Evolutionary conservation across 768 basidiomycete genomes (phyloP).

Genomic region (Lyophyllum semitale): DNA sequence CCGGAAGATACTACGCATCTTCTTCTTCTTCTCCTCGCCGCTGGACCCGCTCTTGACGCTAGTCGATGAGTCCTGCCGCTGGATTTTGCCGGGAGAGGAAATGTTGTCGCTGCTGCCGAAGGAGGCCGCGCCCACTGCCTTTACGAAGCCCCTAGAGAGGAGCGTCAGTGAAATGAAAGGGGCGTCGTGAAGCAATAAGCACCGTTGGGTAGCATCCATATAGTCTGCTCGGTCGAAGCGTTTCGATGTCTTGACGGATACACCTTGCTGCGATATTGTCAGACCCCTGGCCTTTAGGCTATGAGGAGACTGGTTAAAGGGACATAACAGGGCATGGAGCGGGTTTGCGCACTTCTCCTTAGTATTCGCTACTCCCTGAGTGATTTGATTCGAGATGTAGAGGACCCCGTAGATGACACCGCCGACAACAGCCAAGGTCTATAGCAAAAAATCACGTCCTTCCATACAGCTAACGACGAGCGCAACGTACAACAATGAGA

Average conservation of each 20-base stretch:
- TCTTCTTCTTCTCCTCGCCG: constrained; percentile 4
- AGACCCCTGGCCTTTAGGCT: constrained; percentile 63
- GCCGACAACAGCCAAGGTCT: constrained; percentile 52
- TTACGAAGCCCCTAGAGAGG: constrained; percentile 49
- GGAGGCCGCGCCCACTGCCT: constrained; percentile 48
- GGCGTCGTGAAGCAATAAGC: constrained; percentile 11
- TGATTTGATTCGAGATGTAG: constrained; percentile 36
- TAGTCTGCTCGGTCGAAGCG: constrained; percentile 65
- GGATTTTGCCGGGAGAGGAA: neutral
- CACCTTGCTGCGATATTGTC: constrained; percentile 57
- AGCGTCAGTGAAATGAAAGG: neutral
- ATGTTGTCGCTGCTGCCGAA: constrained; percentile 34
- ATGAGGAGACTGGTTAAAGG: neutral
- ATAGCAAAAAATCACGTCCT: neutral
- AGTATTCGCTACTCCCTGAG: constrained; percentile 45
- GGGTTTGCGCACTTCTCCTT: constrained; percentile 54
- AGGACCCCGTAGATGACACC: constrained; percentile 47
- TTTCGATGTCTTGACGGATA: constrained; percentile 65
- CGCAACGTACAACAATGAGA: constrained; percentile 35
- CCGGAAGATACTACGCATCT: neutral
- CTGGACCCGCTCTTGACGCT: neutral
- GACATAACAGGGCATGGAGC: neutral
- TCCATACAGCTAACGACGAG: constrained; percentile 18
- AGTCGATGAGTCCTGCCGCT: neutral
- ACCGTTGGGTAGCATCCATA: constrained; percentile 77